These are phyloP conservation scores for Blumeria graminis DNA, from an alignment of 2,329 filamentous ascomycete genomes.

Conservation along the genomic window DNA sequence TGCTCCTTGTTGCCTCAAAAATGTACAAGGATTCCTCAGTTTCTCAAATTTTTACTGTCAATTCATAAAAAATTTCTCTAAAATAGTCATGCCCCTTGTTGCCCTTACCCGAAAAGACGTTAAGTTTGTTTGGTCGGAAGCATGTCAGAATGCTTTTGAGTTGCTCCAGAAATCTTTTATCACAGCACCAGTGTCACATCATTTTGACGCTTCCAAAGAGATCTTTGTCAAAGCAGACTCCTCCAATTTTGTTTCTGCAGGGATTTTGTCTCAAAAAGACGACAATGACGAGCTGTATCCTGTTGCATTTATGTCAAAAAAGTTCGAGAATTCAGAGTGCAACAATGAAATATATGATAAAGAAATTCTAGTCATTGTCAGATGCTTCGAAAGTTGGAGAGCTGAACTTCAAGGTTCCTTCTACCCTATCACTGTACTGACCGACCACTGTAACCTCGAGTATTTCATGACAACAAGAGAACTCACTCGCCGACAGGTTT, in stretches of 20 bases:
- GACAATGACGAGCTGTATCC: not conserved
- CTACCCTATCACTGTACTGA: not conserved
- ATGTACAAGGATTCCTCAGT: too few species aligned
- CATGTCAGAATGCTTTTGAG: too few species aligned
- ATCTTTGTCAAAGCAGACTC: not conserved
- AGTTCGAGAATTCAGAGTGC: not conserved
- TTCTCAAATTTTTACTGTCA: too few species aligned
- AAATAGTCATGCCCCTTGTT: too few species aligned
- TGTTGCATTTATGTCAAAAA: not conserved
- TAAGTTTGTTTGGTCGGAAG: too few species aligned
- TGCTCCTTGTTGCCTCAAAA: not conserved
- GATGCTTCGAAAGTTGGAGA: not conserved
- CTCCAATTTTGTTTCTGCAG: not conserved
- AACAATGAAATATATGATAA: not conserved
- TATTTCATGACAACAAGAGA: not conserved
- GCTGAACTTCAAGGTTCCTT: not conserved
- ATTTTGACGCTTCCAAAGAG: slow-evolving; percentile 2
- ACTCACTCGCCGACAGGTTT: not conserved
- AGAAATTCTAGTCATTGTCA: not conserved
- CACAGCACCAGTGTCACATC: not conserved
- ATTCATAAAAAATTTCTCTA: too few species aligned
- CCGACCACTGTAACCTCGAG: not conserved
- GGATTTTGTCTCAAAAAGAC: not conserved
- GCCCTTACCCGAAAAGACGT: too few species aligned
- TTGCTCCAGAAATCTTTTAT: too few species aligned